Evolutionary conservation across 176 grass and related monocot species (phyloP).

Genomic region (Stipa capillata): DNA sequence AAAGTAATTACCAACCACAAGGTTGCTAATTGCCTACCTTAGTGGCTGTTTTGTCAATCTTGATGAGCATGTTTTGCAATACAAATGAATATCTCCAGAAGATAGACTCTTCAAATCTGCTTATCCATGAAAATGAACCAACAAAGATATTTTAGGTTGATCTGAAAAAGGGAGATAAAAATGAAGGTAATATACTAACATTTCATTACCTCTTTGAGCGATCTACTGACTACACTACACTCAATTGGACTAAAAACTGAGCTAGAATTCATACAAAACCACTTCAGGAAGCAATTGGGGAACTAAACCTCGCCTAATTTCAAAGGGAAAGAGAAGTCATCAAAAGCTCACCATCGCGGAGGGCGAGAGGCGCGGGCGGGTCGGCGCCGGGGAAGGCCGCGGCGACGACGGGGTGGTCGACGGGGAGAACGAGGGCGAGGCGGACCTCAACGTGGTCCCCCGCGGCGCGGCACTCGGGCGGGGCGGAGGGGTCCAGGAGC

Average conservation of each 20-base stretch:
- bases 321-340: neutral
- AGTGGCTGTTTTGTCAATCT: conserved; percentile 72
- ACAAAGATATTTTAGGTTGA: neutral
- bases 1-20: neutral
- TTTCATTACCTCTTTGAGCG: neutral
- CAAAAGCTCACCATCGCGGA: conserved; percentile 4
- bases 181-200: neutral
- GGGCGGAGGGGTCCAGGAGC: conserved; percentile 44
- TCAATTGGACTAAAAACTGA: neutral
- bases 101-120: conserved; percentile 64
- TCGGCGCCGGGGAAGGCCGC: conserved; percentile 23
- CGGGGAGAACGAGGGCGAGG: conserved; percentile 52
- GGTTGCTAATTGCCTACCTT: conserved; percentile 24
- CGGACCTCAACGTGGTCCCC: conserved; percentile 53
- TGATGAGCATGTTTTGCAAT: conserved; percentile 64
- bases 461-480: conserved; percentile 27
- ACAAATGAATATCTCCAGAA: conserved; percentile 48
- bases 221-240: neutral
- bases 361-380: conserved; percentile 1
- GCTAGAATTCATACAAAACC: neutral
- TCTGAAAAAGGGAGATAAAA: neutral
- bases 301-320: neutral
- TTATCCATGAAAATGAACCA: neutral
- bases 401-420: conserved; percentile 53
- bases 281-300: neutral